Evolutionary conservation across 140 eudicot genomes (phyloP), one percentile per base, ranked within the genome.

Genomic region (Stevia rebaudiana): DNA sequence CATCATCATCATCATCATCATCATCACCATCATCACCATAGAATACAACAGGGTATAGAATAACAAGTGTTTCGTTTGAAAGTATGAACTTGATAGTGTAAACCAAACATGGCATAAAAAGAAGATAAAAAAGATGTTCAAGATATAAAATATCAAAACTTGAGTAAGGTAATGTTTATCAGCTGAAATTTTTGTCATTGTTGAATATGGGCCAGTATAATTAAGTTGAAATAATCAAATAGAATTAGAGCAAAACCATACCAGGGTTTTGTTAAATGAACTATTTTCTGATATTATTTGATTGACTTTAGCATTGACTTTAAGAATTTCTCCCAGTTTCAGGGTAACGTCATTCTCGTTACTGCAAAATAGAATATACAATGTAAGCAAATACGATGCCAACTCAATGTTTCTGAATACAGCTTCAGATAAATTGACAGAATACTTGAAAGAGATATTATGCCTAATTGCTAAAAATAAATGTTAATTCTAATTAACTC

Each of bases 311-410:
- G 94, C 97, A 80, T 94, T 94, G 24, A 69, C 56, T 63, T 65
- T 81, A 58, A 88, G 72, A 53, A 94, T 86, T 25, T 81, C 79
- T 56, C 77, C 82, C 68, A 94, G 59, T 72, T 86, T 85, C 70
- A 79, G 81, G 18, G 99, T 81, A 35, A 74, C 69, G 70, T 94
- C 99, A 83, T 88, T 94, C 83, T 94, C 99, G 78, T 94, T 94
- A 81, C 99, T 92, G 90, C 78, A 81, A 63, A 63, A 63, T 22
- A 16, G 9, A 50, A 51, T 59, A 66, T 50, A 66, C 54, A 23
- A 9, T 16, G 69, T 28, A 59, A 74, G 71, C 49, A 49, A 50
- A 65, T 48, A 65, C 22, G 36, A 61, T 11, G 51, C 30, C 50
- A 61, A 61, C 23, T 40, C 37, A 61, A 61, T 41, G 33, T 3